These are phyloP conservation scores for Trichoderma polysporum DNA, from an alignment of 2,329 filamentous ascomycete genomes.

Conservation along the genomic window DNA sequence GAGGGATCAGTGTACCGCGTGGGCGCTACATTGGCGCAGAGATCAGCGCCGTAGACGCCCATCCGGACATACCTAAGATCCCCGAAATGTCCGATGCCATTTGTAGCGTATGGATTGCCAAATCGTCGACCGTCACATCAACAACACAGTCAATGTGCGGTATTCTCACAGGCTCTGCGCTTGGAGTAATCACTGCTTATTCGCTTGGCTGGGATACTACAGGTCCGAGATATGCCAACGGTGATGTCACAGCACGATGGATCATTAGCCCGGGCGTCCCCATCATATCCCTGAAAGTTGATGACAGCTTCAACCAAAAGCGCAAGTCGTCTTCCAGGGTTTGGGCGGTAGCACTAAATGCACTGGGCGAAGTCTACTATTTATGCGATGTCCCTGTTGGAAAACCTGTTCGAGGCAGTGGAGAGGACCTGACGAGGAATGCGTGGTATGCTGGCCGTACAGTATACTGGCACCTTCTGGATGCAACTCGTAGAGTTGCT, in stretches of 20 bases:
- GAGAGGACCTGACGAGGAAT: slow-evolving; percentile 59
- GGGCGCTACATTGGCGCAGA: slow-evolving; percentile 71
- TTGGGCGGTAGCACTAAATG: slow-evolving; percentile 93
- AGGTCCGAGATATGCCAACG: slow-evolving; percentile 64
- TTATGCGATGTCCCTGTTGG: slow-evolving; percentile 68
- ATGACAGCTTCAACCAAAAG: slow-evolving; percentile 74
- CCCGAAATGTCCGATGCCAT: slow-evolving; percentile 69
- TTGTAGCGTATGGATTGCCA: slow-evolving; percentile 86
- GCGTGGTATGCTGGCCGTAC: slow-evolving; percentile 81
- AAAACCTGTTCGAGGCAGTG: slow-evolving; percentile 47
- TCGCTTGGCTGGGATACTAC: slow-evolving; percentile 62
- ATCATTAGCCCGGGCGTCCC: slow-evolving; percentile 89
- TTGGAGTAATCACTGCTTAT: slow-evolving; percentile 80
- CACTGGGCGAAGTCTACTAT: slow-evolving; percentile 87
- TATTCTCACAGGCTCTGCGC: slow-evolving; percentile 78
- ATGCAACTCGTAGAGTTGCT: slow-evolving; percentile 71
- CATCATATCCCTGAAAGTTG: slow-evolving; percentile 78
- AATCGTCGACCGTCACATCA: slow-evolving; percentile 68
- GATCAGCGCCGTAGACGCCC: slow-evolving; percentile 58
- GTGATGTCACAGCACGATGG: slow-evolving; percentile 86
- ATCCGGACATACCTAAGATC: slow-evolving; percentile 74
- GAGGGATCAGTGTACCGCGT: slow-evolving; percentile 69
- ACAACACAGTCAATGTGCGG: slow-evolving; percentile 76
- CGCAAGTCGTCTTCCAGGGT: slow-evolving; percentile 69
- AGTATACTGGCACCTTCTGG: slow-evolving; percentile 77